Base-by-base conservation (phyloP, 306 rosid genomes). In the Cyclanthera cordifolia region DNA sequence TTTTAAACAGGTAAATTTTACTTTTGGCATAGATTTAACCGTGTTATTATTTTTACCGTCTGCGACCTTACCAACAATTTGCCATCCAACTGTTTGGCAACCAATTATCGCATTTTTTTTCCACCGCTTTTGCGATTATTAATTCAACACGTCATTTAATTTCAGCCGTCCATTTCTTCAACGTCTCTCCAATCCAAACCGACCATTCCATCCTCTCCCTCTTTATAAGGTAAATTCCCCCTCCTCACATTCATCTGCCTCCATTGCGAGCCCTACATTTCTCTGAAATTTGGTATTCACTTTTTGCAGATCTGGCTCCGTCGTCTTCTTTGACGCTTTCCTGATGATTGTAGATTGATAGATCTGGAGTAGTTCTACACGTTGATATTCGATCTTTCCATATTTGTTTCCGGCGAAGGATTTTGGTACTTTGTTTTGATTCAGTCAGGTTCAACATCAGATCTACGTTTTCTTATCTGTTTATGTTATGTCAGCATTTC, bases 121-220 rank as follows among this genome's bases (percentile, higher is more conserved):
- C 4, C 32, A 28, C 32, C 32, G 32, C 3, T 28, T 28, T 28
- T 2, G 32, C 37, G 37, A 32, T 32, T 32, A 14, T 13, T 14
- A 45, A 65, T 24, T 65, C 30, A 14, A 80, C 50, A 69, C 34
- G 50, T 52, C 30, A 69, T 19, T 53, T 6, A 4, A 52, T 52
- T 6, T 32, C 34, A 53, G 0, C 73, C 51, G 73, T 69, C 45
- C 23, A 69, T 69, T 34, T 4, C 52, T 65, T 45, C 14, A 0
- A 6, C 2, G 8, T 0, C 8, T 45, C 6, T 11, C 0, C 21
- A 21, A 65, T 65, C 70, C 15, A 7, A 45, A 12, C 70, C 70
- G 53, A 23, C 15, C 70, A 65, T 63, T 21, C 6, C 20, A 63
- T 14, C 51, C 3, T 0, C 21, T 23, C 52, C 53, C 37, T 15